Conservation (phyloP, 179 eudicot species). For the Spinacia oleracea region DNA sequence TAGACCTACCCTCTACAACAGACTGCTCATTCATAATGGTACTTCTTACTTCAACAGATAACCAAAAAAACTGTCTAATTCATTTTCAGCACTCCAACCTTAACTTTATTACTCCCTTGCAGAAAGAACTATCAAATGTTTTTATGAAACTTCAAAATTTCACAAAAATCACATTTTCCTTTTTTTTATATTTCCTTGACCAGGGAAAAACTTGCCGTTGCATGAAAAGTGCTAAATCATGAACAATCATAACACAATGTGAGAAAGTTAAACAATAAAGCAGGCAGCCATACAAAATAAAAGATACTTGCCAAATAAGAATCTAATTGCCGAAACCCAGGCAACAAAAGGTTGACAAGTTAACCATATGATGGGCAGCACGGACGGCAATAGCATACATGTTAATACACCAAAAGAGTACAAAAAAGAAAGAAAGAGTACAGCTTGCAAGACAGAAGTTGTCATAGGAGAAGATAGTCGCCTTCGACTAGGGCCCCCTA, state of each 20-base stretch:
- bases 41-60: background rate
- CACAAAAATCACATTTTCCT: background rate
- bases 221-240: background rate
- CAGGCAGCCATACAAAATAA: background rate
- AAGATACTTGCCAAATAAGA: background rate
- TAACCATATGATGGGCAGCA: background rate
- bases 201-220: background rate
- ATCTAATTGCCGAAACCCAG: background rate
- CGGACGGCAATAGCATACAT: constrained; percentile 18
- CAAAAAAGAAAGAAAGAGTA: constrained; percentile 40
- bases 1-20: background rate
- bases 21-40: background rate
- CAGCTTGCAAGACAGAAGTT: constrained; percentile 78
- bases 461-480: constrained; percentile 62
- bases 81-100: background rate
- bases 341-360: background rate
- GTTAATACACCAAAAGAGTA: constrained; percentile 1
- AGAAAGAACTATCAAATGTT: background rate
- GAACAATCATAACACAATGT: background rate
- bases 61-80: background rate
- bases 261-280: background rate
- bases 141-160: background rate
- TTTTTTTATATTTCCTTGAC: background rate
- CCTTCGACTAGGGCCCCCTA: constrained; percentile 97
- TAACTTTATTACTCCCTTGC: background rate